Conservation (phyloP, 768 basidiomycete genomes). For the Leccinum broughii region DNA sequence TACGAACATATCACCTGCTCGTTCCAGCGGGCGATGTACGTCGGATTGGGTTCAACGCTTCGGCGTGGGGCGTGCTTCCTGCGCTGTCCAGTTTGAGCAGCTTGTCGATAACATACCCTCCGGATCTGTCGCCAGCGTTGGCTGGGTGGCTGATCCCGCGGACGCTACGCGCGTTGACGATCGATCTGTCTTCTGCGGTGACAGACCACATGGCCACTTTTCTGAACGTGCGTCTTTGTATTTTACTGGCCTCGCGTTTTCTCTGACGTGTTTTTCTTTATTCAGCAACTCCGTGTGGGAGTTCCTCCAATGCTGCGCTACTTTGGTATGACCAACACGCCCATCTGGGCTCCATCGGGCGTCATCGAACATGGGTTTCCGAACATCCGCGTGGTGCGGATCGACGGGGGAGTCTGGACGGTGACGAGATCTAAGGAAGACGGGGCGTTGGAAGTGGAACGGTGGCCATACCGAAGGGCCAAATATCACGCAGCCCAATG, state of each 20-base stretch:
- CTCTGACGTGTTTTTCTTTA: not conserved
- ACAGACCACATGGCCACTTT: constrained; percentile 45
- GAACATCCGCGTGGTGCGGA: constrained; percentile 54
- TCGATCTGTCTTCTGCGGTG: constrained; percentile 39
- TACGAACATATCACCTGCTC: constrained; percentile 55
- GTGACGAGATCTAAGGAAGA: constrained; percentile 36
- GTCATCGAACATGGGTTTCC: constrained; percentile 64
- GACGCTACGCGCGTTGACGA: constrained; percentile 45
- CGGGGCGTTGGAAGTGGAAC: constrained; percentile 45
- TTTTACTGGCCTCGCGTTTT: not conserved
- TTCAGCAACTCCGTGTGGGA: constrained; percentile 61
- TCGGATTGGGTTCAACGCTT: constrained; percentile 65
- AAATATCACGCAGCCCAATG: constrained; percentile 57
- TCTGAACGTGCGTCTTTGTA: constrained; percentile 37
- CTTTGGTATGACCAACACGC: constrained; percentile 54
- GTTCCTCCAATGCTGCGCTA: constrained; percentile 55
- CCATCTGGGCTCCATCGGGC: constrained; percentile 38
- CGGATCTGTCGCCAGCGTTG: constrained; percentile 60
- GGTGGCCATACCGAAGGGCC: constrained; percentile 56
- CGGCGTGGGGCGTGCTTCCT: constrained; percentile 71
- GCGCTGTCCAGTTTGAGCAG: constrained; percentile 51
- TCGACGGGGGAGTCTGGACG: constrained; percentile 57
- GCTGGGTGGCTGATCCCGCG: constrained; percentile 70
- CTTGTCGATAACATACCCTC: constrained; percentile 62
- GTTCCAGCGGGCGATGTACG: constrained; percentile 45